Percentiles rank a stretch among this genome's conserved stretches.
Conservation (phyloP, 2,329 filamentous ascomycete species). For the Pseudogymnoascus sp. region DNA sequence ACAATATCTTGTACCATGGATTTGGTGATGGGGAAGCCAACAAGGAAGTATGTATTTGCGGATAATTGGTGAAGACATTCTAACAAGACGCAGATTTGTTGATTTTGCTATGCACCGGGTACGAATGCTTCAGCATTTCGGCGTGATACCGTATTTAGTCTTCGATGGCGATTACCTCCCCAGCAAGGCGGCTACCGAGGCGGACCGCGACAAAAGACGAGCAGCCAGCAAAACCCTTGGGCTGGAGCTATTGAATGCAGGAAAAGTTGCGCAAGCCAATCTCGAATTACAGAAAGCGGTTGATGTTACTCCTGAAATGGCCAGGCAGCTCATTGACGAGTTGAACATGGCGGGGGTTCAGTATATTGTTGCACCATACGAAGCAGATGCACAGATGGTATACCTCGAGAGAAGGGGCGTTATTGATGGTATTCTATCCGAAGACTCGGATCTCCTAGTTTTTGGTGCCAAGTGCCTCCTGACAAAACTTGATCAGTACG, state of each 20-base stretch:
- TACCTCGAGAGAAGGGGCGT: slow-evolving; percentile 83
- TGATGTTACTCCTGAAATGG: slow-evolving; percentile 95
- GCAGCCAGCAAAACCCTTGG: slow-evolving; percentile 70
- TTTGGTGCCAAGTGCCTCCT: slow-evolving; percentile 87
- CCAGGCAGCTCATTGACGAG: slow-evolving; percentile 81
- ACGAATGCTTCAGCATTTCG: slow-evolving; percentile 88
- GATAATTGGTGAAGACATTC: slow-evolving; percentile 14
- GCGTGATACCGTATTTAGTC: slow-evolving; percentile 86
- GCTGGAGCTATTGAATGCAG: slow-evolving; percentile 70
- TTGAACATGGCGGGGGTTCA: slow-evolving; percentile 71
- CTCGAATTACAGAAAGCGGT: slow-evolving; percentile 89
- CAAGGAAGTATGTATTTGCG: slow-evolving; percentile 58
- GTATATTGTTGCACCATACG: slow-evolving; percentile 92
- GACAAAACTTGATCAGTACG: slow-evolving; percentile 91
- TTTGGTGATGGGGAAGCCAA: slow-evolving; percentile 79
- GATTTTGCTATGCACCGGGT: slow-evolving; percentile 86
- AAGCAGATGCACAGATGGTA: slow-evolving; percentile 93
- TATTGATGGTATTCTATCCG: slow-evolving; percentile 82
- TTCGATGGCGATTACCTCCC: slow-evolving; percentile 95
- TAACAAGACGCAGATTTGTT: slow-evolving; percentile 57
- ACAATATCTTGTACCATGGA: slow-evolving; percentile 86
- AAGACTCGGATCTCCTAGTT: slow-evolving; percentile 92
- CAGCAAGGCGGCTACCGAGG: slow-evolving; percentile 84
- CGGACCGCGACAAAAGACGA: slow-evolving; percentile 63
- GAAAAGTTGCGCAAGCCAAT: slow-evolving; percentile 72